A percentile compares a stretch with the other conserved stretches of the same genome.
phyloP scores from a whole-genome alignment of 2,329 filamentous ascomycete species.

The Boeremia lycopersici region DNA sequence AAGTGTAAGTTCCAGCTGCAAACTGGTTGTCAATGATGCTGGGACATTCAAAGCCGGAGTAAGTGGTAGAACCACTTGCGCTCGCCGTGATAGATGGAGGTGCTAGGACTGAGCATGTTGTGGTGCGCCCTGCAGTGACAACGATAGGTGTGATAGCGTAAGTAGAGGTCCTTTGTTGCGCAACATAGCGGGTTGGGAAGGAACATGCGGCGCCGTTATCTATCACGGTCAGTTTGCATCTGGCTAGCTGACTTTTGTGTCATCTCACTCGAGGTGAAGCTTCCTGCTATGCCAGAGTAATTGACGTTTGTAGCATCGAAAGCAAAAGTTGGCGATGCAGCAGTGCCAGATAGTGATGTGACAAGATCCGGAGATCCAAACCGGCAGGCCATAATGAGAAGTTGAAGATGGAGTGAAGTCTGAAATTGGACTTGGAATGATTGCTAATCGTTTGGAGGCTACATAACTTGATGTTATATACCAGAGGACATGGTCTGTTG shows the following conservation, averaged over 20 bases:
- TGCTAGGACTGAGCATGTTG: slow-evolving; percentile 18
- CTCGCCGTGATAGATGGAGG: slow-evolving; percentile 20
- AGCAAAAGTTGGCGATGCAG: slow-evolving; percentile 23
- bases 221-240: background rate
- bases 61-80: slow-evolving; percentile 19
- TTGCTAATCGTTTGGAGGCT: background rate
- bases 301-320: slow-evolving; percentile 21
- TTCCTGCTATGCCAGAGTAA: slow-evolving; percentile 20
- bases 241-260: background rate
- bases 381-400: slow-evolving; percentile 19
- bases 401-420: background rate
- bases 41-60: slow-evolving; percentile 22
- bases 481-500: background rate
- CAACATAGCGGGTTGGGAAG: slow-evolving; percentile 22
- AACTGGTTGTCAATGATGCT: slow-evolving; percentile 21
- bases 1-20: slow-evolving; percentile 23
- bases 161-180: slow-evolving; percentile 18
- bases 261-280: slow-evolving; percentile 17
- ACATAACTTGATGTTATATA: background rate
- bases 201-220: slow-evolving; percentile 22
- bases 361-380: slow-evolving; percentile 26
- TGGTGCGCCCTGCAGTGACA: slow-evolving; percentile 20
- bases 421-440: background rate
- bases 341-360: slow-evolving; percentile 15
- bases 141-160: slow-evolving; percentile 26